Percentiles rank a stretch among this genome's conserved stretches.
Conservation (phyloP, 805 yeast genomes). For the Candida ficus region DNA sequence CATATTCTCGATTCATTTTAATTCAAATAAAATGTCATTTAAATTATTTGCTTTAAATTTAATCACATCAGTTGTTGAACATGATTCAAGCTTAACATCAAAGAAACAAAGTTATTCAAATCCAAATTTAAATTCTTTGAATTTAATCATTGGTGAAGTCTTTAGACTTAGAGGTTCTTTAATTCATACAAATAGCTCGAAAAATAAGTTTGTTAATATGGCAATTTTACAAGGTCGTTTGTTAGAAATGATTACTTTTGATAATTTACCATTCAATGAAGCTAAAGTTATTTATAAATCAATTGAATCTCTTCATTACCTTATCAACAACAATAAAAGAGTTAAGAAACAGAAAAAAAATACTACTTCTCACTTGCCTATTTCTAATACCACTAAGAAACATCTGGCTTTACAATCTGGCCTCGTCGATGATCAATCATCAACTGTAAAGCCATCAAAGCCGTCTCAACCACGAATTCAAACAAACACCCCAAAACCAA, state of each 20-base stretch:
- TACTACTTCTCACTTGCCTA: too few species aligned
- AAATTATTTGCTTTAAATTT: not conserved
- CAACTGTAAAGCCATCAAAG: too few species aligned
- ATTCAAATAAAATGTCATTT: conserved; percentile 1
- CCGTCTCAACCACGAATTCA: too few species aligned
- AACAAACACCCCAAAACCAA: not conserved
- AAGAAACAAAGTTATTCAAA: too few species aligned
- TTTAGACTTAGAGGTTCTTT: not conserved
- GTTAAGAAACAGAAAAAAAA: too few species aligned
- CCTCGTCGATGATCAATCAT: too few species aligned
- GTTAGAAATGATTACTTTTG: conserved; percentile 6
- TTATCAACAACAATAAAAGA: too few species aligned
- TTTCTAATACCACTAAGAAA: too few species aligned
- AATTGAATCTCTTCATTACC: not conserved
- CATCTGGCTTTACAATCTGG: not conserved
- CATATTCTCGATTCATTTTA: not conserved
- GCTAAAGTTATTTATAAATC: not conserved
- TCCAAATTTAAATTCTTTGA: not conserved
- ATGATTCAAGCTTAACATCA: too few species aligned
- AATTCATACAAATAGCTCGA: conserved; percentile 4
- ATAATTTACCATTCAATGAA: not conserved
- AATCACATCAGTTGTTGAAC: not conserved
- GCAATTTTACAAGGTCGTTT: conserved; percentile 7
- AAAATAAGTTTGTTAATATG: not conserved
- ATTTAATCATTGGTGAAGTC: conserved; percentile 1